Evolutionary conservation across 2,329 filamentous ascomycete genomes (phyloP).

Genomic region (Diaporthe sp.): DNA sequence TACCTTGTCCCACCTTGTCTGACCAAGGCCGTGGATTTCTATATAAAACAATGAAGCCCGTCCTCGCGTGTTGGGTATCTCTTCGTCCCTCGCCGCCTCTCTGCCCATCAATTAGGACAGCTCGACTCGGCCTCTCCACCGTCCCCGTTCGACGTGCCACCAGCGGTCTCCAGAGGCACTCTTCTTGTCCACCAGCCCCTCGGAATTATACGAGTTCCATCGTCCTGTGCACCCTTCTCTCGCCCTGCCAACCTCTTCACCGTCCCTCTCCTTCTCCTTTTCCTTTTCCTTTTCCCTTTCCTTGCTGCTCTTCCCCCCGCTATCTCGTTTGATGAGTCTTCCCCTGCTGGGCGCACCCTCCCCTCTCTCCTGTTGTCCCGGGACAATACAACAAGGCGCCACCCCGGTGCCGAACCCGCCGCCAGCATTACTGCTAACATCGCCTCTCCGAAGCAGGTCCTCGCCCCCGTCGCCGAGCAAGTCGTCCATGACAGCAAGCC

Average conservation of each 20-base stretch:
- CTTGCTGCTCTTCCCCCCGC: conserved; percentile 35
- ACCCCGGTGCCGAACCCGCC: conserved; percentile 31
- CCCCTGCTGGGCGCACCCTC: conserved; percentile 36
- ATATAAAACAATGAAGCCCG: not conserved
- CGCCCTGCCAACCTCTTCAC: conserved; percentile 25
- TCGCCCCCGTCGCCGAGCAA: conserved; percentile 61
- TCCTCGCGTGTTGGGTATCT: not conserved
- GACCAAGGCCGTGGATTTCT: not conserved
- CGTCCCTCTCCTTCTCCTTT: conserved; percentile 15
- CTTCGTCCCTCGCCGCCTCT: not conserved
- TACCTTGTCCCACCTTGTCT: not conserved
- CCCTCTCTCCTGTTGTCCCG: conserved; percentile 28
- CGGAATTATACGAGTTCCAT: conserved; percentile 45
- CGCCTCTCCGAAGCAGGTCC: conserved; percentile 41
- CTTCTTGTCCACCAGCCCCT: conserved; percentile 44
- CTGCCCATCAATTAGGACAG: conserved; percentile 39
- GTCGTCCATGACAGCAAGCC: conserved; percentile 63
- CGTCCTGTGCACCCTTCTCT: conserved; percentile 45
- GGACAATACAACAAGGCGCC: conserved; percentile 39
- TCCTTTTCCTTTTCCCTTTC: conserved; percentile 5
- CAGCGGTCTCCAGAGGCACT: conserved; percentile 42
- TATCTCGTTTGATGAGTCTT: conserved; percentile 22
- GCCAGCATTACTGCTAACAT: conserved; percentile 26
- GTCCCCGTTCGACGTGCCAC: conserved; percentile 48
- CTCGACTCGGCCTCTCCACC: conserved; percentile 42